Conservation (phyloP, 2,329 filamentous ascomycete genomes). For the Ascosphaera apis region DNA sequence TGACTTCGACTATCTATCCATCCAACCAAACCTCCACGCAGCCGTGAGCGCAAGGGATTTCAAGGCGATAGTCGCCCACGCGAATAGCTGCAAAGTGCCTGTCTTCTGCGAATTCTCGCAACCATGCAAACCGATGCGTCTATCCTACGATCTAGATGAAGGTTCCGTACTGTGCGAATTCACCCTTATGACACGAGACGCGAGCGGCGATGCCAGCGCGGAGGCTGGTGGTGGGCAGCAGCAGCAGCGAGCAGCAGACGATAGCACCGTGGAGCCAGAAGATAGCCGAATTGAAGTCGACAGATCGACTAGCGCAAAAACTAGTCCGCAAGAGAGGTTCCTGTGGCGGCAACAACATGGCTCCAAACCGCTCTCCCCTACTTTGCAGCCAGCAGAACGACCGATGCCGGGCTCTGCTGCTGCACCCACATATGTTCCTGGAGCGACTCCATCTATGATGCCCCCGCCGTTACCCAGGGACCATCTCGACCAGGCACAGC, state of each 20-base stretch:
- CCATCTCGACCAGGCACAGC: conserved; percentile 6
- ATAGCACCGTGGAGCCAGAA: too few relatives aligned
- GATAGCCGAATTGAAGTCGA: too few relatives aligned
- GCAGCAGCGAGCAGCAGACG: too few relatives aligned
- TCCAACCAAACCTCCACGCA: conserved; percentile 36
- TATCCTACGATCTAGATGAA: conserved; percentile 33
- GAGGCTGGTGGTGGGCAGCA: too few relatives aligned
- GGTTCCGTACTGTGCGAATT: conserved; percentile 29
- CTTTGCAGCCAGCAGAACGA: conserved; percentile 2
- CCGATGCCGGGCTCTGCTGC: too few relatives aligned
- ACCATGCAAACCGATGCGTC: conserved; percentile 35
- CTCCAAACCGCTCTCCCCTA: conserved; percentile 9
- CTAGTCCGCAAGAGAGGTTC: conserved; percentile 11
- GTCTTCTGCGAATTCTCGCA: conserved; percentile 36
- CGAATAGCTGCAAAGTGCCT: conserved; percentile 31
- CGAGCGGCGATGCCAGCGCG: conserved; percentile 17
- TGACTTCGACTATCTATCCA: conserved; percentile 37
- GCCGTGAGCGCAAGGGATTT: conserved; percentile 43
- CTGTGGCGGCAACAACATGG: too few relatives aligned
- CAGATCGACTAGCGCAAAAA: conserved; percentile 3
- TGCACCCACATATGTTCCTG: too few relatives aligned
- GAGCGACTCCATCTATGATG: too few relatives aligned
- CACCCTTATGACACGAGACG: conserved; percentile 41
- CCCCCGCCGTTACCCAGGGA: too few relatives aligned
- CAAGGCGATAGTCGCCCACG: conserved; percentile 38